Base-by-base conservation (phyloP, 2,329 filamentous ascomycete species). In the Colletotrichum theobromicola region DNA sequence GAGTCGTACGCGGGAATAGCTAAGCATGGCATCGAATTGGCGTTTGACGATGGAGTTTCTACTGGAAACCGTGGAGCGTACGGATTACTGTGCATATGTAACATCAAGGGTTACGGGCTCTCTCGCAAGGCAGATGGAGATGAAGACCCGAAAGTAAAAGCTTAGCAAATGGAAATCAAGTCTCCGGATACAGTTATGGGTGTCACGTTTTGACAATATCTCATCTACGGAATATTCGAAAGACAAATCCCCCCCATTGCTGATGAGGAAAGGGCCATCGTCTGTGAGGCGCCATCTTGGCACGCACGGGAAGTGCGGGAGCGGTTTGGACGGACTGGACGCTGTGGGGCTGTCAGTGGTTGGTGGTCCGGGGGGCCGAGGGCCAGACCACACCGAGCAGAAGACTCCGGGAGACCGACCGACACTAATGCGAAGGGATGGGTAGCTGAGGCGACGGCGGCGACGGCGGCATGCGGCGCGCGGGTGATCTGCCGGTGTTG, bases 31-130 rank as follows among this genome's bases (percentile, higher is more conserved):
- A 71, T 42, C 32, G 37, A 32, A 32, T 53, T 62, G 67, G 55
- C 53, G 67, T 71, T 74, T 61, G 50, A 57, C 26, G 21, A 9
- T 60, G 50, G 34, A 26, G 65, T 50, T 71, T 21, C 42, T 12
- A 50, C 10, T 21, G 42, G 42, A 21, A 24, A 66, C 37, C 30
- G 37, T 28, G 37, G 64, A 46, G 67, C 61, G 60, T 55, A 71
- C 32, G 61, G 72, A 71, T 74, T 28, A 74, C 55, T 74, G 55
- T 61, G 26, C 35, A 35, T 42, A 62, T 63, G 46, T 53, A 71
- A 35, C 61, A 46, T 28, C 15, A 32, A 4, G 55, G 32, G 46
- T 32, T 35, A 28, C 30, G 37, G 24, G 42, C 24, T 21, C 42
- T 5, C 2, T 50, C 42, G 10, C 42, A 13, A 50, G n/a, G 42